Base-by-base conservation (phyloP, 2,329 filamentous ascomycete genomes). In the Pseudopithomyces chartarum region DNA sequence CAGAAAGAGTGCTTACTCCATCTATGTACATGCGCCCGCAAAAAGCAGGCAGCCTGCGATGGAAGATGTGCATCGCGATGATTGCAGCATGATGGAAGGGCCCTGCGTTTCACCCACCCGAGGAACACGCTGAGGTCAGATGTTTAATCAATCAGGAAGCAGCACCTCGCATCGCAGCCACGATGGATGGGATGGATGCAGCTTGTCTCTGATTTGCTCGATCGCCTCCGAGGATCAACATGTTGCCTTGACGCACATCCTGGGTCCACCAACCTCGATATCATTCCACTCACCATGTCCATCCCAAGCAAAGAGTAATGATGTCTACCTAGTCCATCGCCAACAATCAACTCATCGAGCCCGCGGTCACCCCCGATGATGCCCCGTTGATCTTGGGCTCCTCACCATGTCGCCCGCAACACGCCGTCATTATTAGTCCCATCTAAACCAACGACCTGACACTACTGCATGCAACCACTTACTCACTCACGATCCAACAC, bases 61-160 rank as follows among this genome's bases (percentile, higher is more conserved):
- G n/a, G 26, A 15, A 23, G 19, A n/a, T 44, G 42, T 44, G 51
- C 50, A 42, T 59, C 55, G 63, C 66, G 49, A 65, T 65, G 57
- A 61, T 63, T 52, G 52, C 57, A 49, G 15, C 54, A 61, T 65
- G 59, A 67, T 63, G 62, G 60, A 62, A 59, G 52, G 59, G 57
- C 61, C 62, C 59, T 64, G 59, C 60, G 57, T 64, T 69, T 63
- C 63, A 67, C 58, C 59, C 23, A 2, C 19, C n/a, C 26, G 23
- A 3, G 12, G 34, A 15, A 39, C 23, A 8, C 5, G 56, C 56
- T 64, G 58, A 66, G 57, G 60, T 66, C 64, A 65, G 61, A 64
- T 62, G 60, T 61, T 57, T 59, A 62, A 63, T 57, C 47, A n/a
- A n/a, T n/a, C 54, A 57, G 54, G 57, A 54, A 26, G 59, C 54